A percentile compares a stretch with the other conserved stretches of the same genome.
Evolutionary conservation across 306 rosid genomes (phyloP).

Genomic region (Ormosia emarginata): DNA sequence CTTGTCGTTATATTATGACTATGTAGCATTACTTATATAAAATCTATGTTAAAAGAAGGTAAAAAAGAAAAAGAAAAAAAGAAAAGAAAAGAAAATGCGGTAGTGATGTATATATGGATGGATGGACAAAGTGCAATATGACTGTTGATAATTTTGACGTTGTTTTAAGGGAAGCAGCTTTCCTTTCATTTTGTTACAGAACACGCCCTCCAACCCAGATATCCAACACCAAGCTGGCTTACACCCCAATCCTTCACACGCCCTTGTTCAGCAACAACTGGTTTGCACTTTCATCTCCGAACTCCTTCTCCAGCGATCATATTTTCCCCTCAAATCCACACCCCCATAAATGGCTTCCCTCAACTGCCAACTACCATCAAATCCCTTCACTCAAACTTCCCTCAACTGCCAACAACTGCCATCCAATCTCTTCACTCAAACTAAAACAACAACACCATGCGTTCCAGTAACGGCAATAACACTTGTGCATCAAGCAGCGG

Average conservation of each 20-base stretch:
- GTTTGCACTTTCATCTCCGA: constrained; percentile 37
- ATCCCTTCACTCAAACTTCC: neutral
- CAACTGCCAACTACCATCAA: constrained; percentile 35
- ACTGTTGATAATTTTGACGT: constrained; percentile 15
- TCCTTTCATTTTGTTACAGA: neutral
- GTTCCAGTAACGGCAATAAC: neutral
- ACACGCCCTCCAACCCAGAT: constrained; percentile 44
- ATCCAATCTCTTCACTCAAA: neutral
- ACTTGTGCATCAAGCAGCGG: constrained; percentile 14
- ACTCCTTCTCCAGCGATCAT: constrained; percentile 4
- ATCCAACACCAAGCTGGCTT: constrained; percentile 29
- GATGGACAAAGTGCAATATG: constrained; percentile 22
- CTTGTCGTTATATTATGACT: too few relatives aligned
- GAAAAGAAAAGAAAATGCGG: constrained; percentile 1
- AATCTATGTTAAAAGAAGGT: constrained; percentile 4
- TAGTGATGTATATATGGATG: constrained; percentile 17
- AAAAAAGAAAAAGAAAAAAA: constrained; percentile 5
- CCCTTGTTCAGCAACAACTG: constrained; percentile 37
- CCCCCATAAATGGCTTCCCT: constrained; percentile 34
- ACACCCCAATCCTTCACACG: constrained; percentile 40
- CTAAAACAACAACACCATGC: constrained; percentile 17
- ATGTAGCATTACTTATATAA: too few relatives aligned
- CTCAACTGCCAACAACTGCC: neutral
- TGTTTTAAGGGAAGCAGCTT: neutral
- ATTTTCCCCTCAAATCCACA: neutral